Evolutionary conservation across 768 basidiomycete species (phyloP), one percentile per base, ranked within the genome.

Genomic region (Suillus variegatus): DNA sequence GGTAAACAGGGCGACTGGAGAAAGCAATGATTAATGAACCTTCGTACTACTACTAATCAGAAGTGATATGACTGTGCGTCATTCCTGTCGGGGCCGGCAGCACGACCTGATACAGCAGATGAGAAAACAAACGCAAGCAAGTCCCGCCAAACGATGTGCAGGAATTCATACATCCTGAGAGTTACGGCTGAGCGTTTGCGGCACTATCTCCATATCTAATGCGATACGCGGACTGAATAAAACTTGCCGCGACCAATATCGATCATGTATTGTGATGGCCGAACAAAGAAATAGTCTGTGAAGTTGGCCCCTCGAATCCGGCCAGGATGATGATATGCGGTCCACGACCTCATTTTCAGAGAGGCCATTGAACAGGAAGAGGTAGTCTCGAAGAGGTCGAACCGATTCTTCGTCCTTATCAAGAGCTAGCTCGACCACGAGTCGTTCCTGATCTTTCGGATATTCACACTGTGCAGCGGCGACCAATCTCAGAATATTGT

Each of bases 361-460:
- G 12, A 38, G 36, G 1, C 55, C 55, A 56, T 56, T 22, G 20
- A 56, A 56, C 20, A 56, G 36, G 36, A 36, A 22, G 36, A 56
- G n/a, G 35, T 56, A 55, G 55, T 56, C 35, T 56, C 35, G 55
- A 36, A 36, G 55, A 38, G 55, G 55, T 14, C 36, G n/a, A 56
- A 56, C 36, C 4, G n/a, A 56, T 38, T 36, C 25, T 1, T n/a
- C 6, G 1, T 4, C 0, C 36, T 1, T n/a, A n/a, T 20, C 35
- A n/a, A 38, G 20, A n/a, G 2, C 13, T 1, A 56, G 4, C n/a
- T 56, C 55, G 55, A 56, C 6, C n/a, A 56, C n/a, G 0, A 56
- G 55, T 16, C 55, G 55, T 56, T 56, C 36, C 1, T 4, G 55
- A 20, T 56, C 36, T 7, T 56, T 13, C 7, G 55, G 36, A 14